Evolutionary conservation across 164 flowering plant species (phyloP).

Genomic region (Vitis amurensis): DNA sequence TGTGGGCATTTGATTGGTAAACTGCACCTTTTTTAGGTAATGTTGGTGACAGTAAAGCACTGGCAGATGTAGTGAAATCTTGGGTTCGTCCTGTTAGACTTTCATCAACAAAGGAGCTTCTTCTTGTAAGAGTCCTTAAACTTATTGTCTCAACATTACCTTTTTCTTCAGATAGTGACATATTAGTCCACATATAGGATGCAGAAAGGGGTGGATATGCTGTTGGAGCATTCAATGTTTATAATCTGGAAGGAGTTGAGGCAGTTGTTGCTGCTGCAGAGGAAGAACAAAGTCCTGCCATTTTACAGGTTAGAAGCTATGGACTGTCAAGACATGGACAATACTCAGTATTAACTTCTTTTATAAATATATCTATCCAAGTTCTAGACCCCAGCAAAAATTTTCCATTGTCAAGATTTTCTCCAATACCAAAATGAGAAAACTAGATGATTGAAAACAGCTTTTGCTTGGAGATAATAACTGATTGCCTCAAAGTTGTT

Average conservation of each 20-base stretch:
- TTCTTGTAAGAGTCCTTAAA: conserved; percentile 55
- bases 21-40: conserved; percentile 53
- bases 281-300: conserved; percentile 92
- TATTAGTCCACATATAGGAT: conserved; percentile 44
- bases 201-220: conserved; percentile 93
- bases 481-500: too few relatives aligned
- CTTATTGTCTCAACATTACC: background rate
- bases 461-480: too few relatives aligned
- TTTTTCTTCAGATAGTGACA: conserved; percentile 14
- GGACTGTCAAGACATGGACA: background rate
- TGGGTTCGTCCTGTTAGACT: conserved; percentile 72
- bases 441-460: too few relatives aligned
- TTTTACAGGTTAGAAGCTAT: conserved; percentile 72
- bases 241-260: conserved; percentile 93
- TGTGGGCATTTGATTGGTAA: background rate
- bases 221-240: conserved; percentile 96
- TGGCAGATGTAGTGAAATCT: conserved; percentile 79
- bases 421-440: background rate
- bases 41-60: conserved; percentile 83
- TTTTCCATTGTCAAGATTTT: background rate
- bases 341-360: background rate
- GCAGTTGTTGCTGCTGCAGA: conserved; percentile 99
- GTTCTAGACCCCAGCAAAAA: too few relatives aligned
- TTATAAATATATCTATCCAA: background rate
- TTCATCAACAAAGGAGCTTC: conserved; percentile 79